phyloP scores from a whole-genome alignment of 2,329 filamentous ascomycete genomes.

The Paraphaeosphaeria minitans region DNA sequence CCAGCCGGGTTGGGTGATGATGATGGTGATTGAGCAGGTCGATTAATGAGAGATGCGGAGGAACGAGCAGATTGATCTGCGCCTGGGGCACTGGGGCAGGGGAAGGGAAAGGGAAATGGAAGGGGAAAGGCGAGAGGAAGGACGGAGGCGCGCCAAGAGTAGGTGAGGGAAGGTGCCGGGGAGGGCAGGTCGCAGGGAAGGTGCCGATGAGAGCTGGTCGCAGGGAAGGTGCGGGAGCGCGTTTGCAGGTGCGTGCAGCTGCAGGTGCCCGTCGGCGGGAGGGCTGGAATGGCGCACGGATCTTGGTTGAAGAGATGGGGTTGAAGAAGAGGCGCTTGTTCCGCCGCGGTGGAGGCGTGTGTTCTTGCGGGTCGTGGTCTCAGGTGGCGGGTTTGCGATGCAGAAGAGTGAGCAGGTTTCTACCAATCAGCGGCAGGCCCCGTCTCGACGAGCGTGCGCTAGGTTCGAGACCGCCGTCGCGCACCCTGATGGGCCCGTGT shows the following conservation, averaged over 20 bases:
- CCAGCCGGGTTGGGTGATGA: slow-evolving; percentile 15
- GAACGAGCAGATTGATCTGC: slow-evolving; percentile 31
- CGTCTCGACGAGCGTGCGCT: slow-evolving; percentile 8
- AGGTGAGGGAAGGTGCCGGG: slow-evolving; percentile 5
- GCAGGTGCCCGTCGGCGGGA: not conserved
- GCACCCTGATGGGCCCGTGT: slow-evolving; percentile 6
- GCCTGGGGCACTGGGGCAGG: slow-evolving; percentile 6
- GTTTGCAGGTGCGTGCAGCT: not conserved
- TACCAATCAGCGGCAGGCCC: slow-evolving; percentile 4
- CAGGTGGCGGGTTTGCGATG: slow-evolving; percentile 10
- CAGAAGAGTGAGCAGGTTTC: slow-evolving; percentile 29
- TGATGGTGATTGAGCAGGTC: not conserved
- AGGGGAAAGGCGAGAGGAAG: slow-evolving; percentile 12
- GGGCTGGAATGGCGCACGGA: not conserved
- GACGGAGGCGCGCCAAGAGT: slow-evolving; percentile 9
- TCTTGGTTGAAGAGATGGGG: not conserved
- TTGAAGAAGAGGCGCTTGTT: not conserved
- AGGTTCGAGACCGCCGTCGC: slow-evolving; percentile 17
- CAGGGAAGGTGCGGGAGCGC: slow-evolving; percentile 6
- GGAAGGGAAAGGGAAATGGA: slow-evolving; percentile 8
- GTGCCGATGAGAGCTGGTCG: slow-evolving; percentile 1
- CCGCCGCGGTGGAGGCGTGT: slow-evolving; percentile 2
- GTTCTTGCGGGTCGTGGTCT: slow-evolving; percentile 9
- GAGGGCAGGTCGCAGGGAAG: slow-evolving; percentile 2
- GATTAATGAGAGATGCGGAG: slow-evolving; percentile 16